These are phyloP conservation scores for Apiospora rasikravindrae DNA, from an alignment of 2,329 filamentous ascomycete genomes.

Conservation along the genomic window DNA sequence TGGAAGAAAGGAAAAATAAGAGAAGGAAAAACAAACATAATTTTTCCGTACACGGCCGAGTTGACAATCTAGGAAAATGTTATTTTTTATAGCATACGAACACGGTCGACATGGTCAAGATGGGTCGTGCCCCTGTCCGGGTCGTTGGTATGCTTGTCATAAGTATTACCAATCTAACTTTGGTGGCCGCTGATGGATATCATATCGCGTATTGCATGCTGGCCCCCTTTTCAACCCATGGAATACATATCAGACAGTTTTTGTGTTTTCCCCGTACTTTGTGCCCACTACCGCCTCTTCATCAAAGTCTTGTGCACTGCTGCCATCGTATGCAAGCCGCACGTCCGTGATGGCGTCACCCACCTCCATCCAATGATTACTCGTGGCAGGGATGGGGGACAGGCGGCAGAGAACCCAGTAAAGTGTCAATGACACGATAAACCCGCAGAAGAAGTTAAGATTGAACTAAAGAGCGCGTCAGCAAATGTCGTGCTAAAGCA, in stretches of 20 bases:
- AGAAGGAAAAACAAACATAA: too few species aligned
- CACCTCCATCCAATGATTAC: conserved; percentile 65
- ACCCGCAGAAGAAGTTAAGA: conserved; percentile 88
- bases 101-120: background rate
- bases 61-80: background rate
- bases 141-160: background rate
- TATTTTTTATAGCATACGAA: background rate
- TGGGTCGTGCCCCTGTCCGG: background rate
- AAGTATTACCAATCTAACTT: background rate
- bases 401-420: conserved; percentile 76
- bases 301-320: conserved; percentile 44
- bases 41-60: background rate
- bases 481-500: background rate
- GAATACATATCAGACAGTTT: background rate
- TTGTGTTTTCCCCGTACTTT: conserved; percentile 27
- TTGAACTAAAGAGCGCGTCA: conserved; percentile 60
- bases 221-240: background rate
- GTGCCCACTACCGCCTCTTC: conserved; percentile 40
- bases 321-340: conserved; percentile 51
- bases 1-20: too few species aligned
- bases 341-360: conserved; percentile 57
- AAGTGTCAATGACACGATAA: conserved; percentile 67
- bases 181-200: background rate
- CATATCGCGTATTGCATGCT: background rate
- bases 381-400: conserved; percentile 75